A percentile compares a stretch with the other conserved stretches of the same genome.
Conservation (phyloP, 257 asterid species). For the Buddleja alternifolia region DNA sequence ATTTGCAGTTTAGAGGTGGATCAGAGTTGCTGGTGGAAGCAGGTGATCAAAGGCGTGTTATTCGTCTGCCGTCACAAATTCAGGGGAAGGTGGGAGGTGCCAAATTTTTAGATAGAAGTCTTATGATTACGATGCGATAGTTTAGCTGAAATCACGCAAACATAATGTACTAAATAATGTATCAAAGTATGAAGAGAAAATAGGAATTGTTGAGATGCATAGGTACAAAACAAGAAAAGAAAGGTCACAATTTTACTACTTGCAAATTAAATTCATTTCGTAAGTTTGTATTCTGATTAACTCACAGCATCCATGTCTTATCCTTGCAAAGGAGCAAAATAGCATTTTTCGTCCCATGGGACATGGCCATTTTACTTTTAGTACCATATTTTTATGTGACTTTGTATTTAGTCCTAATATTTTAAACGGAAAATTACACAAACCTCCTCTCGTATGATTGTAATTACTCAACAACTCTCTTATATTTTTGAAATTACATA, state of each 20-base stretch:
- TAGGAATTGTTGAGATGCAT: not conserved
- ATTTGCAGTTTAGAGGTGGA: conserved; percentile 88
- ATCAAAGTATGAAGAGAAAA: not conserved
- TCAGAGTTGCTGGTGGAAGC: conserved; percentile 91
- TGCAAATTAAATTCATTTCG: not conserved
- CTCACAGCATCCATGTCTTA: not conserved
- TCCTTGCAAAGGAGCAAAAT: not conserved
- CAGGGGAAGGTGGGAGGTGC: conserved; percentile 97
- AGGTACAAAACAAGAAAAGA: not conserved
- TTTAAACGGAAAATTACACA: too few relatives aligned
- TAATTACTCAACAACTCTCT: too few relatives aligned
- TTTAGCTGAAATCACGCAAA: too few relatives aligned
- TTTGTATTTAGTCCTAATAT: too few relatives aligned
- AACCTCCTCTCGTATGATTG: too few relatives aligned
- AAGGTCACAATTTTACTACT: not conserved
- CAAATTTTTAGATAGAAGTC: conserved; percentile 72
- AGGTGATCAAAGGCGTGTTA: conserved; percentile 89
- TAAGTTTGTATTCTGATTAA: not conserved
- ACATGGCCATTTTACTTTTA: too few relatives aligned
- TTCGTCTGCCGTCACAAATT: conserved; percentile 73
- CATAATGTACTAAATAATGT: not conserved
- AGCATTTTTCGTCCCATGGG: too few relatives aligned
- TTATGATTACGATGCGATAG: conserved; percentile 70
- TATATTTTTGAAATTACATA: too few relatives aligned
- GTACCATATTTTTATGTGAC: too few relatives aligned